Conservation (phyloP, 2,329 filamentous ascomycete genomes). For the Trichoderma guizhouense region DNA sequence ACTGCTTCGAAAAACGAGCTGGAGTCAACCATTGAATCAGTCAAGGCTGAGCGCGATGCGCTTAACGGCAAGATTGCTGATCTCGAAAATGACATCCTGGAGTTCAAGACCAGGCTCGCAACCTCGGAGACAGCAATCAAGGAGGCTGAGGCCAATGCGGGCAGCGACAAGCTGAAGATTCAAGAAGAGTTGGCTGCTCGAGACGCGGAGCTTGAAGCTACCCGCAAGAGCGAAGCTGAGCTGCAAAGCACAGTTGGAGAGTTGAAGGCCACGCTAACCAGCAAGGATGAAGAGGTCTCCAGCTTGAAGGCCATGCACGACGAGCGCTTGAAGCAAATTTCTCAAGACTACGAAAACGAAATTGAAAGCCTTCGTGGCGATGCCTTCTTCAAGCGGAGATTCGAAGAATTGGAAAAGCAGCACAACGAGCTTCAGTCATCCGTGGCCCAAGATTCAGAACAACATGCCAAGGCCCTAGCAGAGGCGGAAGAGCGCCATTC, state of each 20-base stretch:
- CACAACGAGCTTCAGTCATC: slow-evolving; percentile 48
- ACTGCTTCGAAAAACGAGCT: slow-evolving; percentile 45
- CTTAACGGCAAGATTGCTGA: slow-evolving; percentile 45
- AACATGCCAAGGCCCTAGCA: slow-evolving; percentile 42
- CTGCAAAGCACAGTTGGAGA: slow-evolving; percentile 49
- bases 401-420: slow-evolving; percentile 56
- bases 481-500: slow-evolving; percentile 43
- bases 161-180: slow-evolving; percentile 40
- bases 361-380: slow-evolving; percentile 62
- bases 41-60: slow-evolving; percentile 44
- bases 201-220: slow-evolving; percentile 46
- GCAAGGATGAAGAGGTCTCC: slow-evolving; percentile 48
- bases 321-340: slow-evolving; percentile 55
- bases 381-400: slow-evolving; percentile 62
- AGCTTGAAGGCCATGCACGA: slow-evolving; percentile 55
- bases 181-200: slow-evolving; percentile 40
- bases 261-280: slow-evolving; percentile 44
- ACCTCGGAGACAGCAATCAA: slow-evolving; percentile 45
- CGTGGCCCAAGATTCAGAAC: slow-evolving; percentile 35
- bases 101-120: slow-evolving; percentile 48
- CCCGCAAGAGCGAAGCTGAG: slow-evolving; percentile 39
- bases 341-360: slow-evolving; percentile 61
- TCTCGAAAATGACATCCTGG: slow-evolving; percentile 51
- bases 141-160: slow-evolving; percentile 42
- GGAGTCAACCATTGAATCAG: slow-evolving; percentile 43